Percentiles rank a stretch among this genome's conserved stretches.
Evolutionary conservation across 768 basidiomycete species (phyloP).

Genomic region (Tulasnella sp.): DNA sequence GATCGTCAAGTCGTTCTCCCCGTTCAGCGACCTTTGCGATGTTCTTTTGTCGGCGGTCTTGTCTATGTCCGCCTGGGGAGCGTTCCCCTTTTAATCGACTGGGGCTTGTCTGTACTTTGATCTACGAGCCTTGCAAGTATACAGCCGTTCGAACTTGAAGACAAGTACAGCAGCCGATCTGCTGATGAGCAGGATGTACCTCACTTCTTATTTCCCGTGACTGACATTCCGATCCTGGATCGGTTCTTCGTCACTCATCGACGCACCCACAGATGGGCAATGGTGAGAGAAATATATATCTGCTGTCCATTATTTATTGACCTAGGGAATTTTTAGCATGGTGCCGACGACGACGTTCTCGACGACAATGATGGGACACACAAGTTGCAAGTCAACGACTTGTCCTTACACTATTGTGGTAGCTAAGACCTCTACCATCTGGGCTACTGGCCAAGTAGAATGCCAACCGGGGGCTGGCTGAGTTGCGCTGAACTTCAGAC

Average conservation of each 20-base stretch:
- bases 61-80: slow-evolving; percentile 89
- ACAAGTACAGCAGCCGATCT: too few species aligned
- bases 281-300: too few species aligned
- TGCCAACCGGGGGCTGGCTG: background rate
- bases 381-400: background rate
- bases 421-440: background rate
- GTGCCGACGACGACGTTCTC: background rate
- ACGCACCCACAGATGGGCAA: too few species aligned
- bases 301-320: too few species aligned
- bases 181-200: too few species aligned
- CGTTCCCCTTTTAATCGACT: slow-evolving; percentile 66
- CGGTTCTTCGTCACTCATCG: too few species aligned
- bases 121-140: too few species aligned
- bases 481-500: too few species aligned
- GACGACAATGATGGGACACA: background rate
- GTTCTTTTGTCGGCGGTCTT: slow-evolving; percentile 94
- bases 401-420: background rate
- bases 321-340: too few species aligned
- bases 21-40: slow-evolving; percentile 93
- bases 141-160: too few species aligned
- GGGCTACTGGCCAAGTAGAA: background rate
- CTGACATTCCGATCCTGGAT: too few species aligned
- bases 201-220: too few species aligned
- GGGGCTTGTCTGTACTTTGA: slow-evolving; percentile 35
- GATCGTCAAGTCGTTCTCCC: slow-evolving; percentile 84